Evolutionary conservation across 345 rosid genomes (phyloP), one percentile per base, ranked within the genome.

Genomic region (Gossypium thurberi): DNA sequence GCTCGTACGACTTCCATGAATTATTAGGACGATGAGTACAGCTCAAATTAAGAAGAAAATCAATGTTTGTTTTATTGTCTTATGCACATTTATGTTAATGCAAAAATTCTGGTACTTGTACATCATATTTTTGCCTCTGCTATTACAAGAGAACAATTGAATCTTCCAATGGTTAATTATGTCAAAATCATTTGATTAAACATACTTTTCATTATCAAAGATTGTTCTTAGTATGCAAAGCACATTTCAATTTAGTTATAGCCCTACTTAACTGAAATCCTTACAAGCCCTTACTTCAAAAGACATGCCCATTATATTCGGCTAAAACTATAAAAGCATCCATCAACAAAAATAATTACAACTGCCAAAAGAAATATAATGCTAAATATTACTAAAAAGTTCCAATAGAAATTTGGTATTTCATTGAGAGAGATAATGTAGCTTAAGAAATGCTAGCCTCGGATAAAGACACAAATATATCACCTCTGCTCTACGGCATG

Each of bases 1-100:
- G 78, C 85, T 92, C 71, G 70, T 90, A 71, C 88, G 87, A 20
- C 81, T 82, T 66, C 94, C 91, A 46, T 88, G 79, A 86, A 1
- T 14, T 15, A 20, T 1, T 33, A 23, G 21, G 21, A 8, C 18
- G 0, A 63, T 15, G 62, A 14, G 2, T n/a, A 18, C 26, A 48
- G 57, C 48, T 72, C 25, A 10, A 50, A 25, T 9, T 50, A 13
- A 17, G 56, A 10, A 57, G 10, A 21, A 67, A 14, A 15, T 48
- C 20, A 0, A 0, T 26, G 52, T 7, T 21, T 8, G 3, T 44
- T 65, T 42, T 37, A 4, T 42, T 33, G 51, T 11, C n/a, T 20
- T 11, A 2, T 44, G 52, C 8, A 0, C 23, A 47, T 4, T 44
- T 65, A 3, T 65, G 9, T 18, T 8, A 14, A 53, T 53, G 57